These are phyloP conservation scores for Lentinula sp. DNA, from an alignment of 768 basidiomycete genomes.

Conservation along the genomic window DNA sequence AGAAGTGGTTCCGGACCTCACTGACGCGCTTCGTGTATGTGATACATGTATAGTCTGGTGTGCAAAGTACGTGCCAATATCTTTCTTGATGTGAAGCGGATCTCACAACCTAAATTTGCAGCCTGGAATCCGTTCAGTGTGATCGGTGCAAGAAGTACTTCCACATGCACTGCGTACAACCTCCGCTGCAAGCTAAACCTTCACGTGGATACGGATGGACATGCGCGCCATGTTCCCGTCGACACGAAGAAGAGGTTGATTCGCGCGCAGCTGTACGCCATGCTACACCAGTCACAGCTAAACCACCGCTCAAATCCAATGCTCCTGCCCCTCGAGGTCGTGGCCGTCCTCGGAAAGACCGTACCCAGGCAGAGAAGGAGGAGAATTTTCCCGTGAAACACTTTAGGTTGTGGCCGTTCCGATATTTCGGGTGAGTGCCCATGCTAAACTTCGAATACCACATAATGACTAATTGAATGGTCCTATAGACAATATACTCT, in stretches of 20 bases:
- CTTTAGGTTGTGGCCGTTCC: conserved; percentile 89
- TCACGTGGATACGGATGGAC: conserved; percentile 97
- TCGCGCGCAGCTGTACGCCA: conserved; percentile 60
- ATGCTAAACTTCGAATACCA: conserved; percentile 1
- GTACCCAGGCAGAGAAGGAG: conserved; percentile 65
- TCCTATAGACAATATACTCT: conserved; percentile 72
- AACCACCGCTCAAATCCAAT: conserved; percentile 57
- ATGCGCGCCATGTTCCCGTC: conserved; percentile 86
- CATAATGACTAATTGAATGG: neutral
- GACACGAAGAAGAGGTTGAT: conserved; percentile 82
- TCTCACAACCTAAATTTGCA: conserved; percentile 20
- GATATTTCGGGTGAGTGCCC: conserved; percentile 86
- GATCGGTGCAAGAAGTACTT: conserved; percentile 90
- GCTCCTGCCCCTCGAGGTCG: conserved; percentile 68
- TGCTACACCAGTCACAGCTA: conserved; percentile 32
- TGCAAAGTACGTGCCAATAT: conserved; percentile 53
- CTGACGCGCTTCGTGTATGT: conserved; percentile 80
- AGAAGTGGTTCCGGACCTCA: conserved; percentile 86
- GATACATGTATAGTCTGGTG: conserved; percentile 87
- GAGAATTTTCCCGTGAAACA: conserved; percentile 75
- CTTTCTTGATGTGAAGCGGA: neutral
- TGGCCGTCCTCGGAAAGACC: conserved; percentile 75
- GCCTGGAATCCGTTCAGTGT: conserved; percentile 82
- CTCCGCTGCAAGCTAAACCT: conserved; percentile 85
- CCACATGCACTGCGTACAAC: conserved; percentile 92